Base-by-base conservation (phyloP, 1,284 basidiomycete species). In the Psilocybe mexicana region DNA sequence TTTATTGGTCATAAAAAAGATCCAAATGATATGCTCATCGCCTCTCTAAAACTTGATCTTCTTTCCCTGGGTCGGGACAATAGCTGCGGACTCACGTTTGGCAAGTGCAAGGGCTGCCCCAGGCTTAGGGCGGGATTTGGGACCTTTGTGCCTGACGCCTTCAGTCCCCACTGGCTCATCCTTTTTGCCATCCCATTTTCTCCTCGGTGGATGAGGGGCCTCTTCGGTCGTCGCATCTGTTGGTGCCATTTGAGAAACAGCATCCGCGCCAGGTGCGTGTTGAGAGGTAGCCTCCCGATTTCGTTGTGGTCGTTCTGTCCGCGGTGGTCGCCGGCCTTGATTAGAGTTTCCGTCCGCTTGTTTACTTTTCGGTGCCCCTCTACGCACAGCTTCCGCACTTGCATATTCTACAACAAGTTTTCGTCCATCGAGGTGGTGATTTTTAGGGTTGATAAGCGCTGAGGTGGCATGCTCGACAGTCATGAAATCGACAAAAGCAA, bases 401-500 rank as follows among this genome's bases (percentile, higher is more conserved):
- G 92, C 94, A 66, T 88, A 96, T 75, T 98, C 92, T n/a, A 98
- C 83, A 2, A 90, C 85, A 49, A 99, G 83, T 60, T 88, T 85
- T 45, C 95, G 84, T 5, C 94, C 94, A 69, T 94, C 84, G 51
- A 97, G 79, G 46, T 81, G 82, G 71, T 94, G 89, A 70, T 97
- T 98, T 68, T 87, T 86, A 43, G 88, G 81, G 69, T 98, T 94
- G 63, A 89, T 80, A 35, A 99, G 84, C 0, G 87, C 89, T 1
- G 85, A 79, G 0, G 94, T 97, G 8, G 96, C 94, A 60, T 91
- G 81, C 57, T 90, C 86, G 1, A 82, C 79, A 12, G 81, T 85
- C 55, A 85, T 83, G 72, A 99, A 99, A 73, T 99, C 97, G 58
- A 97, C 82, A 71, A 99, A 99, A 0, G 93, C 95, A 76, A 94